Conservation (phyloP, 306 rosid species). For the Quercus aquifolioides region DNA sequence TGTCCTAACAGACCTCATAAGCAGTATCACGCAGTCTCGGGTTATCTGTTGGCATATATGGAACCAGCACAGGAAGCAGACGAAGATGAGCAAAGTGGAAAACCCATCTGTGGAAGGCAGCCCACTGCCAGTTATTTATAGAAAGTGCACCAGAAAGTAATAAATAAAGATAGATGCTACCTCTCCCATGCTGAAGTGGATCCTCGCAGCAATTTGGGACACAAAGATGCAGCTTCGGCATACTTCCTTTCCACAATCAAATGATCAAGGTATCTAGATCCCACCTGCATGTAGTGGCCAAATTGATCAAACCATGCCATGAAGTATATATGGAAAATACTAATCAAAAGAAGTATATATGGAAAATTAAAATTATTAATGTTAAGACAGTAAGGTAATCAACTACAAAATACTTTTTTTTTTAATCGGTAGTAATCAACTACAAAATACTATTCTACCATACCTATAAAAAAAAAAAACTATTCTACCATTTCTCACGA, state of each 20-base stretch:
- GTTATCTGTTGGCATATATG: conserved; percentile 81
- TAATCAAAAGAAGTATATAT: not conserved
- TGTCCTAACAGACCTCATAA: conserved; percentile 73
- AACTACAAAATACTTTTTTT: not conserved
- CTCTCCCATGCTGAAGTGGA: conserved; percentile 99
- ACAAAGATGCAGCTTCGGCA: conserved; percentile 87
- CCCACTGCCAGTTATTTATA: conserved; percentile 28
- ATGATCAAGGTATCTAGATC: conserved; percentile 94
- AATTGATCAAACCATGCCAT: not conserved
- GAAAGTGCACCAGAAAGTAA: conserved; percentile 4
- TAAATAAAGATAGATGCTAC: conserved; percentile 35
- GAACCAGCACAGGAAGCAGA: conserved; percentile 93
- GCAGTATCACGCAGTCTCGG: conserved; percentile 90
- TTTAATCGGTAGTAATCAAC: no score
- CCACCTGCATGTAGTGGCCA: conserved; percentile 57
- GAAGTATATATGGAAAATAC: not conserved
- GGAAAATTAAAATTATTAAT: not conserved
- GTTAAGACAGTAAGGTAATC: not conserved
- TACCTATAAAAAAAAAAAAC: no score
- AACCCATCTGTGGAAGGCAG: conserved; percentile 73
- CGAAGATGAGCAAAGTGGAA: conserved; percentile 99
- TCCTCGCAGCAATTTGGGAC: conserved; percentile 87
- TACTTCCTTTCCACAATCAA: conserved; percentile 96
- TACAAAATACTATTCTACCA: no score
- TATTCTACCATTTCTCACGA: not conserved